Evolutionary conservation across 345 rosid genomes (phyloP).

Genomic region (Eucalyptus cladocalyx): DNA sequence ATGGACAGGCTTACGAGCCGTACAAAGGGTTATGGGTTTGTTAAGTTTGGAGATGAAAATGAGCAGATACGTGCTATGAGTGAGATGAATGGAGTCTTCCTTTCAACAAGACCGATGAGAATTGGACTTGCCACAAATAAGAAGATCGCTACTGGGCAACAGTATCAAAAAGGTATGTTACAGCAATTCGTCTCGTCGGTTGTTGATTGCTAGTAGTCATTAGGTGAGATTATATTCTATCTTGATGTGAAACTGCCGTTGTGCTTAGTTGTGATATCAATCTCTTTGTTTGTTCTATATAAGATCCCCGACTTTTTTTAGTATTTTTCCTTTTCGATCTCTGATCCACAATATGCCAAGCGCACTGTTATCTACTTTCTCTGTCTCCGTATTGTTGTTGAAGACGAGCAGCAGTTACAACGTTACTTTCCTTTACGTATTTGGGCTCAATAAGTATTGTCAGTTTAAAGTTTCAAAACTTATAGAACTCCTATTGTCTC

Average conservation of each 20-base stretch:
- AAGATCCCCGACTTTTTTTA: neutral
- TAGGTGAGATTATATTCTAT: neutral
- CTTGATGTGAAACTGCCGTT: neutral
- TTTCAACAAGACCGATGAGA: conserved; percentile 92
- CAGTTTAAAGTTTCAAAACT: conserved; percentile 38
- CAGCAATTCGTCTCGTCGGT: neutral
- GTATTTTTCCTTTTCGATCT: neutral
- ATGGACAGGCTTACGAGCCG: conserved; percentile 85
- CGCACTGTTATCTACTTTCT: neutral
- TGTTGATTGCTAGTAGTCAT: neutral
- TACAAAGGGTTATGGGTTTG: conserved; percentile 87
- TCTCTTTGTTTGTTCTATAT: neutral
- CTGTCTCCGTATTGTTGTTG: conserved; percentile 6
- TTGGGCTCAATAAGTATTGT: conserved; percentile 38
- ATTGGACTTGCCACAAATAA: conserved; percentile 73
- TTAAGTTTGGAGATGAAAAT: conserved; percentile 69
- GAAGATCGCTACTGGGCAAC: conserved; percentile 49
- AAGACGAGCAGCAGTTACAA: conserved; percentile 36
- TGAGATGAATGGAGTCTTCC: conserved; percentile 86
- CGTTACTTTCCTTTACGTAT: conserved; percentile 34
- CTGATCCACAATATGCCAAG: neutral
- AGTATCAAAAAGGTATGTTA: conserved; percentile 48
- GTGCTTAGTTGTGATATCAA: neutral
- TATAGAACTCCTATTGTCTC: conserved; percentile 77
- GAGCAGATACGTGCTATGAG: conserved; percentile 82